Evolutionary conservation across 2,329 filamentous ascomycete genomes (phyloP).

Genomic region (Pseudocercospora macadamiae): DNA sequence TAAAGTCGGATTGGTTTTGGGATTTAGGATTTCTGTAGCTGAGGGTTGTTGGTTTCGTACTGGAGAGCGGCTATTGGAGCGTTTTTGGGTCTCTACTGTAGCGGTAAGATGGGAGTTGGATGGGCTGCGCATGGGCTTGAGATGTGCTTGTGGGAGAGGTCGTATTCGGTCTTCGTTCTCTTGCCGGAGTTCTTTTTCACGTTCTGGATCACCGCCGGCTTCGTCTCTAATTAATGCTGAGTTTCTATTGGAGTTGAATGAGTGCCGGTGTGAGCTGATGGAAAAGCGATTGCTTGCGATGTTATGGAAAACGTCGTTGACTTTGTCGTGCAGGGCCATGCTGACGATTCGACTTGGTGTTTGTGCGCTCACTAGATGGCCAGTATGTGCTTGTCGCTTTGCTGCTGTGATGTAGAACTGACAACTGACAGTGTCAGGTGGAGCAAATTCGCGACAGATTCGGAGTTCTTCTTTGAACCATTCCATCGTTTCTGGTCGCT

Average conservation of each 20-base stretch:
- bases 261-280: constrained; percentile 36
- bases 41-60: constrained; percentile 49
- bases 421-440: constrained; percentile 84
- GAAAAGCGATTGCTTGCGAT: constrained; percentile 72
- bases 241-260: constrained; percentile 58
- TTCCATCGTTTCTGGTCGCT: constrained; percentile 89
- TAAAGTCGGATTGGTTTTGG: constrained; percentile 39
- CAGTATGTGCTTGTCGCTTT: constrained; percentile 57
- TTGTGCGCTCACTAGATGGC: constrained; percentile 55
- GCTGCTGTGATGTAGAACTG: constrained; percentile 92
- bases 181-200: constrained; percentile 74
- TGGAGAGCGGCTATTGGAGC: constrained; percentile 16
- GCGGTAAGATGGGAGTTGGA: constrained; percentile 26
- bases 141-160: constrained; percentile 67
- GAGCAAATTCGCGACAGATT: constrained; percentile 87
- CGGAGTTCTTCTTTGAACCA: constrained; percentile 96
- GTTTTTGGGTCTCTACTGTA: neutral
- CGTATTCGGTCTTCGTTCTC: constrained; percentile 86
- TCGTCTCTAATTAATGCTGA: constrained; percentile 81
- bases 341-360: constrained; percentile 64
- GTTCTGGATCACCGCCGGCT: constrained; percentile 75
- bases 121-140: constrained; percentile 33
- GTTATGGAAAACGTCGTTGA: constrained; percentile 84
- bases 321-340: constrained; percentile 78
- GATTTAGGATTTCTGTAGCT: too few species aligned